Evolutionary conservation across 495 filamentous ascomycete species (phyloP).

Genomic region (Penicillium samsonianum): DNA sequence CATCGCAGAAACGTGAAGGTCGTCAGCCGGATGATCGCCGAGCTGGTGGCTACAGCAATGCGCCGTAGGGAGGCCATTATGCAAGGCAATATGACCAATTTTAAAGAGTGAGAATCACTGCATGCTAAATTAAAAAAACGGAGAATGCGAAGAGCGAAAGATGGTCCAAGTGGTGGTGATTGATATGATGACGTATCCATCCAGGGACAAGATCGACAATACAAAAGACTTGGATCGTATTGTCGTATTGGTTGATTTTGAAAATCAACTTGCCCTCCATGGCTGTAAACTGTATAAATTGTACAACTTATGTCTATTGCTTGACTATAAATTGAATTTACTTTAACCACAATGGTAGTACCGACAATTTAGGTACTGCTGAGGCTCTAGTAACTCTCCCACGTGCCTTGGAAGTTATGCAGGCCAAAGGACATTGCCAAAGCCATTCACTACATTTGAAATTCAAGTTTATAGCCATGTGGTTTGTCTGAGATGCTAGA

Average conservation of each 20-base stretch:
- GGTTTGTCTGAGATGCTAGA: not conserved
- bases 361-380: not conserved
- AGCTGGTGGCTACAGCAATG: constrained; percentile 51
- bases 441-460: not conserved
- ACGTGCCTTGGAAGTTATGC: not conserved
- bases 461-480: not conserved
- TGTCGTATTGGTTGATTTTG: not conserved
- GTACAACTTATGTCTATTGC: not conserved
- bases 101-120: not conserved
- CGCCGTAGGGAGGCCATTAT: constrained; percentile 34
- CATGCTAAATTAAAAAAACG: not conserved
- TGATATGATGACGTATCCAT: constrained; percentile 6
- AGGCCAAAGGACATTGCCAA: too few relatives aligned
- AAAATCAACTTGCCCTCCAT: not conserved
- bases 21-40: constrained; percentile 57
- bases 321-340: not conserved
- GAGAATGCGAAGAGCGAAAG: not conserved
- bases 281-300: not conserved
- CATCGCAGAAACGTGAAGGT: constrained; percentile 83
- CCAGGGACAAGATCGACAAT: not conserved
- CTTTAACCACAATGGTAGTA: not conserved
- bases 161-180: not conserved
- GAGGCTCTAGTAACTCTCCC: not conserved
- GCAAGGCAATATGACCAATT: constrained; percentile 1
- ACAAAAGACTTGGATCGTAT: not conserved